Conservation (phyloP, 768 basidiomycete genomes). For the Auricularia heimuer region DNA sequence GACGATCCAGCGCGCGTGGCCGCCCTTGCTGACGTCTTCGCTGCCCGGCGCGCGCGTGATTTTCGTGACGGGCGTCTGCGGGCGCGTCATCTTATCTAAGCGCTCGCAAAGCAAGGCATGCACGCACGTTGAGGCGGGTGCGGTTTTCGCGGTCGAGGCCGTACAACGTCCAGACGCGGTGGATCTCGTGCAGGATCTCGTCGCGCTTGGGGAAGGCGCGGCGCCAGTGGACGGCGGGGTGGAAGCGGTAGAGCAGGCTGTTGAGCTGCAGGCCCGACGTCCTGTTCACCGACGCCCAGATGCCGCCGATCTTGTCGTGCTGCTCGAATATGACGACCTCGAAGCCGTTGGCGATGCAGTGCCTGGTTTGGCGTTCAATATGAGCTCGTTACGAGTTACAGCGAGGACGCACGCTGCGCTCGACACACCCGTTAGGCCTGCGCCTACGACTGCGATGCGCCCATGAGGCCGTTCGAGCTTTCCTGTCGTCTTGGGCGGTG, state of each 20-base stretch:
- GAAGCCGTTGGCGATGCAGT: constrained; percentile 41
- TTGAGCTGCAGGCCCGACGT: constrained; percentile 43
- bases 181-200: constrained; percentile 38
- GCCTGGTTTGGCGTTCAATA: constrained; percentile 13
- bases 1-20: constrained; percentile 33
- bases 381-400: no score
- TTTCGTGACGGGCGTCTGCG: constrained; percentile 24
- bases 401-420: constrained; percentile 31
- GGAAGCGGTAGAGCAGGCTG: constrained; percentile 42
- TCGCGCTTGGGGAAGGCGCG: constrained; percentile 37
- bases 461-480: constrained; percentile 26
- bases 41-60: constrained; percentile 19
- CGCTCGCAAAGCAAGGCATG: no score
- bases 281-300: constrained; percentile 43
- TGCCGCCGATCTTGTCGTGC: constrained; percentile 32
- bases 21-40: constrained; percentile 12
- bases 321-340: constrained; percentile 42
- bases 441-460: constrained; percentile 40
- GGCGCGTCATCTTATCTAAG: constrained; percentile 15
- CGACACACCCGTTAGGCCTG: constrained; percentile 43
- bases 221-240: constrained; percentile 36
- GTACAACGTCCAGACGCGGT: constrained; percentile 38
- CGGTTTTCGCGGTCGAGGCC: constrained; percentile 27
- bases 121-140: constrained; percentile 29
- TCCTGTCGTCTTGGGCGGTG: constrained; percentile 14